Evolutionary conservation across 2,329 filamentous ascomycete genomes (phyloP), one percentile per base, ranked within the genome.

Genomic region (Sarocladiaceae sp.): DNA sequence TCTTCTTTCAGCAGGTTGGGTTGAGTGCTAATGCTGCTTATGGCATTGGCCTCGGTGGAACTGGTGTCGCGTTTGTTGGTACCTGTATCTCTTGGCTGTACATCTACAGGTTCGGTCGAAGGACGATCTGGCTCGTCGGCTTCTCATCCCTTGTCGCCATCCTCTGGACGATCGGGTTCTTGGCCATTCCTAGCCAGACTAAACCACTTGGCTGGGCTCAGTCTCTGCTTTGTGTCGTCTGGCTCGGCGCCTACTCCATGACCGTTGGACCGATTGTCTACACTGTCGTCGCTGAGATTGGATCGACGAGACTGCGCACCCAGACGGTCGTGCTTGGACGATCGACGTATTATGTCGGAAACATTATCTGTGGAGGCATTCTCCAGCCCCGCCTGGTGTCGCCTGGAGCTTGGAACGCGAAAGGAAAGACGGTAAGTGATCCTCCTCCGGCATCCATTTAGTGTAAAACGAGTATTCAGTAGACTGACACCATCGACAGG

Each of bases 1-100:
- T 73, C 64, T 77, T 77, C 62, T 75, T 74, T 63, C 65, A 71
- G 40, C 71, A 74, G 56, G 67, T 72, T 1, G 74, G 75, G 46
- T 67, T 76, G 47, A 53, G 62, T 28, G 54, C 64, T 26, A 56
- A 61, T 4, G 61, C 66, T 3, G 66, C 71, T 0, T 76, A 73
- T 55, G 67, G 64, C 36, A 68, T 78, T 54, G 63, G 66, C 18
- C 62, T 77, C 5, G 70, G 66, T 3, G 71, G 71, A 28, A 73
- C 69, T 11, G 67, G 65, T 3, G 66, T 76, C 39, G 72, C 71
- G 12, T 74, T 76, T 35, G 25, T 71, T 29, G 70, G 76, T 2
- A 69, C 69, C 40, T 59, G 72, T 23, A 55, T 74, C 46, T 75
- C 72, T 2, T 75, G 71, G 68, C 66, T 72, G 46, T 68, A 71